Evolutionary conservation across 306 rosid species (phyloP).

Genomic region (Prunus dulcis): DNA sequence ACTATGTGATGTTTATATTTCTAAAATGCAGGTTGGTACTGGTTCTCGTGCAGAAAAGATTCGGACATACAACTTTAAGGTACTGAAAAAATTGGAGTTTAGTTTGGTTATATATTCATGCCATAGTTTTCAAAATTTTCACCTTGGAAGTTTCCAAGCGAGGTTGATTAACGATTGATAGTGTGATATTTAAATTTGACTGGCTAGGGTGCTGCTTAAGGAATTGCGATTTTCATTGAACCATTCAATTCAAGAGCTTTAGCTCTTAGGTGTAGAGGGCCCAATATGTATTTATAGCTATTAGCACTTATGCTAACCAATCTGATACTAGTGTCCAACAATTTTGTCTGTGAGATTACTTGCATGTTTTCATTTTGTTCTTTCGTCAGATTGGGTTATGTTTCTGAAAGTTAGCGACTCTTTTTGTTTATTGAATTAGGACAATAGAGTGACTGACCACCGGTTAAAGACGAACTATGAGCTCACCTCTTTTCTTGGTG

Average conservation of each 20-base stretch:
- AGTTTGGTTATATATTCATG: background rate
- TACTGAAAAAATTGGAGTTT: slow-evolving; percentile 20
- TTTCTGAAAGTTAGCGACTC: slow-evolving; percentile 20
- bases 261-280: background rate
- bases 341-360: background rate
- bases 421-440: slow-evolving; percentile 40
- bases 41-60: slow-evolving; percentile 97
- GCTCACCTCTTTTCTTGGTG: slow-evolving; percentile 85
- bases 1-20: slow-evolving; percentile 7
- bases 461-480: slow-evolving; percentile 81
- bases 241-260: background rate
- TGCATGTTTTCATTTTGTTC: no score
- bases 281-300: background rate
- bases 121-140: background rate
- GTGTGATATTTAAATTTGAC: background rate
- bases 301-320: background rate
- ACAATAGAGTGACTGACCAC: slow-evolving; percentile 93
- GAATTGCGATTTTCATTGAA: slow-evolving; percentile 7
- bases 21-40: slow-evolving; percentile 76
- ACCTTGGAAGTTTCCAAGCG: slow-evolving; percentile 1
- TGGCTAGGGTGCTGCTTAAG: background rate
- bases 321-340: background rate
- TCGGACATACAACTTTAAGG: slow-evolving; percentile 90
- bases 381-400: background rate
- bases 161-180: background rate